A percentile compares a stretch with the other conserved stretches of the same genome.
Evolutionary conservation across 208 protist genomes (phyloP).

Genomic region (Trypanosoma lewisi): DNA sequence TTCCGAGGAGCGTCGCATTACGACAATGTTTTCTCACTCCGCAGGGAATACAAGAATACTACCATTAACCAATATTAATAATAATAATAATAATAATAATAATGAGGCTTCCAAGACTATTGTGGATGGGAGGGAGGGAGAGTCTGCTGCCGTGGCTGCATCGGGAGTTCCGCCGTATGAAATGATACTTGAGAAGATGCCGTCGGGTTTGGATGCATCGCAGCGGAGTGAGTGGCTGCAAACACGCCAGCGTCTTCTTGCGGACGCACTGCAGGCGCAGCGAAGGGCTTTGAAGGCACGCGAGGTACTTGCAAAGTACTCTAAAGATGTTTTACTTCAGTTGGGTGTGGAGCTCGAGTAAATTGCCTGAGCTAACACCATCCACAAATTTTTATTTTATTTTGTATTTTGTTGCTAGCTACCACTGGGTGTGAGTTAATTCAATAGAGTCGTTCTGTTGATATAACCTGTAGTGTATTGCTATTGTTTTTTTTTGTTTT

Average conservation of each 20-base stretch:
- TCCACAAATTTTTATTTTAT: too few relatives aligned
- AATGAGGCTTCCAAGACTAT: too few relatives aligned
- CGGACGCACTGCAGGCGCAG: slow-evolving; percentile 64
- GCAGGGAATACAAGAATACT: too few relatives aligned
- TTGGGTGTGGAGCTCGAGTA: not conserved
- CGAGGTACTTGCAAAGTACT: slow-evolving; percentile 44
- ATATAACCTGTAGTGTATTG: not conserved
- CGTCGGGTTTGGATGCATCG: slow-evolving; percentile 8
- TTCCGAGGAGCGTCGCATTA: slow-evolving; percentile 15
- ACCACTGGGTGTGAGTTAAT: too few relatives aligned
- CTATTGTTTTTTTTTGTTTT: not conserved
- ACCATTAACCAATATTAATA: too few relatives aligned
- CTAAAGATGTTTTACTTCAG: slow-evolving; percentile 8
- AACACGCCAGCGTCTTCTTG: slow-evolving; percentile 44
- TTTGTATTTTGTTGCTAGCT: too few relatives aligned
- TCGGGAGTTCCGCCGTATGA: slow-evolving; percentile 10
- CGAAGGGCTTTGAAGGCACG: slow-evolving; percentile 51
- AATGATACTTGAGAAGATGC: slow-evolving; percentile 13
- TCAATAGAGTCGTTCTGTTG: too few relatives aligned
- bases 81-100: too few relatives aligned
- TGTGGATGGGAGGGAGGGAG: too few relatives aligned
- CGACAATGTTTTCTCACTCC: slow-evolving; percentile 5
- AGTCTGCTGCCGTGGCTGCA: not conserved
- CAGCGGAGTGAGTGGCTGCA: slow-evolving; percentile 31
- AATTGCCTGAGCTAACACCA: too few relatives aligned